Conservation (phyloP, 345 rosid genomes). For the Erysimum cheiranthoides region DNA sequence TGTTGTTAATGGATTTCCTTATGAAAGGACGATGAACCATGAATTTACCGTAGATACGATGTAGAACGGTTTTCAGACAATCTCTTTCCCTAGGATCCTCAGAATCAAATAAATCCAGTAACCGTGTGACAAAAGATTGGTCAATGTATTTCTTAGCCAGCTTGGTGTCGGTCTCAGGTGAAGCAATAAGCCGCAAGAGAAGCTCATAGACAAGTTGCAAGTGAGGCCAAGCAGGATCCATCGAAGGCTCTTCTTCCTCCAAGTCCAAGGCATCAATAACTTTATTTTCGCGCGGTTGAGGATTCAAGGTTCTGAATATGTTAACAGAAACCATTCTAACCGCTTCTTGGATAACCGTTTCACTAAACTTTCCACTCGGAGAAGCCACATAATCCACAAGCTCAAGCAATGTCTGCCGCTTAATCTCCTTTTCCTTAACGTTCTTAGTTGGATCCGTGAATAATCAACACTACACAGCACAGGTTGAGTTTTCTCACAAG, state of each 20-base stretch:
- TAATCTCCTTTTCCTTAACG: conserved; percentile 83
- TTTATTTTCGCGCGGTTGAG: conserved; percentile 72
- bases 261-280: conserved; percentile 73
- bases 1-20: conserved; percentile 82
- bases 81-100: conserved; percentile 98
- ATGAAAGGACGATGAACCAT: conserved; percentile 95
- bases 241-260: conserved; percentile 88
- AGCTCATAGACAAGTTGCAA: conserved; percentile 81
- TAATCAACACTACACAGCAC: conserved; percentile 70
- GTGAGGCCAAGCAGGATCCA: conserved; percentile 95
- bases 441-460: conserved; percentile 70
- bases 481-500: conserved; percentile 70
- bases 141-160: conserved; percentile 70
- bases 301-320: conserved; percentile 71
- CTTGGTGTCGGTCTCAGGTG: conserved; percentile 81
- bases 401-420: conserved; percentile 78
- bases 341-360: conserved; percentile 61
- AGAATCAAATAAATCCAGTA: conserved; percentile 84
- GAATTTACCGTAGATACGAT: conserved; percentile 88
- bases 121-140: conserved; percentile 66
- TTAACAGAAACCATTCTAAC: conserved; percentile 70
- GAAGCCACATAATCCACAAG: conserved; percentile 81
- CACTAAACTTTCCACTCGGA: conserved; percentile 68
- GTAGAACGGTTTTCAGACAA: conserved; percentile 80
- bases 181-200: conserved; percentile 76